These are phyloP conservation scores for Alternaria burnsii DNA, from an alignment of 2,329 filamentous ascomycete genomes.

Conservation along the genomic window DNA sequence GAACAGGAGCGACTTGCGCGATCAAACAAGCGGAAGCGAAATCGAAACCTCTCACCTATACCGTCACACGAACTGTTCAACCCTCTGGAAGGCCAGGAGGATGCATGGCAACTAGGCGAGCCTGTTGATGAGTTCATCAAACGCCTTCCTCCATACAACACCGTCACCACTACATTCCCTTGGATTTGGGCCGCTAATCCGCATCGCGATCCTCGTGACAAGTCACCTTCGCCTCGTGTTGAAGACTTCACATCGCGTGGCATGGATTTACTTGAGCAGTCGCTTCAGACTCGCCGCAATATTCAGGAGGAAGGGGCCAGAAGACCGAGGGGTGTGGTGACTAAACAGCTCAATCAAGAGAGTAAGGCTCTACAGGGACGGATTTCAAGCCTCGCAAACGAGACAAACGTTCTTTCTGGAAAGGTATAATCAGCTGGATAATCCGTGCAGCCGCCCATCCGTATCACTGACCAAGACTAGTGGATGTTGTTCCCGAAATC, in stretches of 20 bases:
- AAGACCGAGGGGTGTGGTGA: conserved; percentile 55
- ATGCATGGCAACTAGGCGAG: conserved; percentile 71
- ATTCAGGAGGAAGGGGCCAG: conserved; percentile 61
- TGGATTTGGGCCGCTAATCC: conserved; percentile 82
- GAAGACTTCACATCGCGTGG: conserved; percentile 63
- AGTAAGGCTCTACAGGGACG: conserved; percentile 59
- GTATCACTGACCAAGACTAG: conserved; percentile 49
- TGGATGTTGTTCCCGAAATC: conserved; percentile 77
- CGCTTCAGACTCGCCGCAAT: conserved; percentile 57
- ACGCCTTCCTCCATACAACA: conserved; percentile 72
- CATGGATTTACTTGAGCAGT: conserved; percentile 61
- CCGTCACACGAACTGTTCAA: conserved; percentile 55
- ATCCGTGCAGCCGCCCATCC: not conserved
- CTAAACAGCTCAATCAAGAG: conserved; percentile 52
- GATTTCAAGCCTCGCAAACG: conserved; percentile 68
- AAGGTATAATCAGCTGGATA: conserved; percentile 62
- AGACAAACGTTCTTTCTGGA: conserved; percentile 67
- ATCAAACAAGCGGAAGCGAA: conserved; percentile 22
- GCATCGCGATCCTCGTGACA: conserved; percentile 52
- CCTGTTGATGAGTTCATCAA: conserved; percentile 70
- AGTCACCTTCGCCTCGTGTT: conserved; percentile 51
- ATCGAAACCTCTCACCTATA: conserved; percentile 16
- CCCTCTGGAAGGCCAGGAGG: conserved; percentile 62
- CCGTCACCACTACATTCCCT: conserved; percentile 55
- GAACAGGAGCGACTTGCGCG: conserved; percentile 23